Conservation (phyloP, 1,139 yeast genomes). For the Kurtzmaniella quercitrusa region DNA sequence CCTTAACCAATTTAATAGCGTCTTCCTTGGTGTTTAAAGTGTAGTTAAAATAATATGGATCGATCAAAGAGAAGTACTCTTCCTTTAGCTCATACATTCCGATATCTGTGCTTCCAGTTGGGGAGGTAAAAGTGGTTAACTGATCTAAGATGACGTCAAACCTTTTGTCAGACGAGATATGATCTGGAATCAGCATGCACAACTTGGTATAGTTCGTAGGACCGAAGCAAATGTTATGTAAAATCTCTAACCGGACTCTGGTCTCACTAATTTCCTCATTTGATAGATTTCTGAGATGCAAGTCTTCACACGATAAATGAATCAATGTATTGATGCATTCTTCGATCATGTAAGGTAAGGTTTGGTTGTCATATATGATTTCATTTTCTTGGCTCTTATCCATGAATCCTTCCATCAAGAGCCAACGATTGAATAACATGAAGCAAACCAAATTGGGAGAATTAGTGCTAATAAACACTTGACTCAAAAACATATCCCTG, state of each 20-base stretch:
- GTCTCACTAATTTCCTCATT: constrained; percentile 49
- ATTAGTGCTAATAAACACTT: constrained; percentile 56
- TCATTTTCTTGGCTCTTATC: not conserved
- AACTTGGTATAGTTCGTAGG: constrained; percentile 71
- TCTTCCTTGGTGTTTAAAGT: constrained; percentile 77
- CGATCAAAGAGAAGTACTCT: constrained; percentile 50
- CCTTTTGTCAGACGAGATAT: constrained; percentile 62
- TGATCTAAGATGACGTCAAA: constrained; percentile 66
- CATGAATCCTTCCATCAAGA: constrained; percentile 41
- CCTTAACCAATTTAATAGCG: constrained; percentile 55
- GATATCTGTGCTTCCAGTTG: constrained; percentile 57
- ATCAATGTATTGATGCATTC: constrained; percentile 74
- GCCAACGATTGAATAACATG: constrained; percentile 69
- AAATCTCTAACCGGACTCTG: constrained; percentile 62
- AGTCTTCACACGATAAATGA: constrained; percentile 64
- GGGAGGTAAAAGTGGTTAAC: constrained; percentile 59
- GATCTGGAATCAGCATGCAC: constrained; percentile 69
- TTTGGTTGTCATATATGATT: constrained; percentile 36
- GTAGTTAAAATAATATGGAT: constrained; percentile 81
- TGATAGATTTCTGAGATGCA: constrained; percentile 48
- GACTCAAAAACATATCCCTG: constrained; percentile 72
- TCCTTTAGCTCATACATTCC: constrained; percentile 70
- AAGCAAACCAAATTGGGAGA: constrained; percentile 56
- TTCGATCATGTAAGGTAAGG: constrained; percentile 62
- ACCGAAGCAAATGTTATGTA: constrained; percentile 75